Evolutionary conservation across 352 stramenopile species (phyloP), one percentile per base, ranked within the genome.

Genomic region (Phytophthora macrochlamydospora): DNA sequence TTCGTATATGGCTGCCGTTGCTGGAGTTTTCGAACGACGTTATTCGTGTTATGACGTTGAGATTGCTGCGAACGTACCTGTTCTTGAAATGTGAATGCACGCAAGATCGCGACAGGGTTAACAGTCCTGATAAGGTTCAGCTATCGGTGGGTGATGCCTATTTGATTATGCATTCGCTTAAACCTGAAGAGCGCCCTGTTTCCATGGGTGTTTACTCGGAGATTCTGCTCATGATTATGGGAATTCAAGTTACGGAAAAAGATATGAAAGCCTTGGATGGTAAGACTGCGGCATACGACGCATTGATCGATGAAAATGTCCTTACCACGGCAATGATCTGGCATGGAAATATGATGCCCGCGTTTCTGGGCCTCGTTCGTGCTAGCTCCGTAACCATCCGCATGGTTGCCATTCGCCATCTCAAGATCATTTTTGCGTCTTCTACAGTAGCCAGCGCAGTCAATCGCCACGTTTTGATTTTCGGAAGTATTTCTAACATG

Each of bases 161-260:
- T 56, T 75, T 95, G 67, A 93, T 95, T 32, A 86, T 93, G 75
- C 76, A 90, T 59, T 85, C 87, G 0, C 54, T 94, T 24, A 91
- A 94, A 50, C 79, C 83, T 24, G 79, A 85, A 33, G 61, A 83
- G n/a, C 75, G 76, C 43, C 79, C 81, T 3, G 73, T 93, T 1
- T 87, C 85, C 0, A 89, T 95, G 78, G 85, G 83, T 7, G 85
- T 92, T 6, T 95, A 93, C 63, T 89, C 83, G 13, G 87, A 95
- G 52, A 77, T 95, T 62, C 56, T 93, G 42, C 73, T 92, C 6
- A 79, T 92, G 59, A 76, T 93, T 54, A 51, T 93, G 7, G 87
- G 85, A 29, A 84, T 93, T 49, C 75, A 89, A 73, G 83, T 93
- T 45, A 87, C 75, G 18, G 71, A 84, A 43, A 79, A 75, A 30